Percentiles rank a stretch among this genome's conserved stretches.
phyloP scores from a whole-genome alignment of 75 land plant genomes.

The Cunninghamia lanceolata region DNA sequence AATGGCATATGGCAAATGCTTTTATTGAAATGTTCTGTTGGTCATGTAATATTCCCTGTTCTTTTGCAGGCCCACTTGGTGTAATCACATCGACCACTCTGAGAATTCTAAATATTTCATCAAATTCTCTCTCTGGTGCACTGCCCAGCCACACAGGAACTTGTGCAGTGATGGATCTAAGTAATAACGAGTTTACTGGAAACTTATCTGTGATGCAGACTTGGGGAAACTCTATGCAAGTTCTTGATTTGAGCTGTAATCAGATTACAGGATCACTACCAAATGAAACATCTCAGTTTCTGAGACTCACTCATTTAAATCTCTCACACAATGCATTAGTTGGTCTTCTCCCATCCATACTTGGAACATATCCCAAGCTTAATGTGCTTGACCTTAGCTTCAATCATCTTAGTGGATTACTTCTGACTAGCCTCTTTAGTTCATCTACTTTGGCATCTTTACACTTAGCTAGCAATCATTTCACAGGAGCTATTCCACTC shows the following conservation, averaged over 20 bases:
- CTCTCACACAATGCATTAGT: constrained; percentile 60
- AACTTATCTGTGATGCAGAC: constrained; percentile 53
- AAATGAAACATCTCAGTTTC: constrained; percentile 50
- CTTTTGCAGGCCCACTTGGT: constrained; percentile 46
- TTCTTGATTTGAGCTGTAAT: constrained; percentile 83
- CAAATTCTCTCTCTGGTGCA: constrained; percentile 72
- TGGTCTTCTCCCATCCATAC: constrained; percentile 52
- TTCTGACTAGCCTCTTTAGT: constrained; percentile 45
- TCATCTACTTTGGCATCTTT: constrained; percentile 60
- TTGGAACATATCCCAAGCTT: constrained; percentile 56
- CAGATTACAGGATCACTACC: constrained; percentile 67
- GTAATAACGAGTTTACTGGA: constrained; percentile 70
- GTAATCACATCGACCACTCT: constrained; percentile 71
- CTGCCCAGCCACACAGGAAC: constrained; percentile 69
- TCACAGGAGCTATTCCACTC: constrained; percentile 48
- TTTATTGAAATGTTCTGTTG: not conserved
- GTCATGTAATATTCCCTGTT: not conserved
- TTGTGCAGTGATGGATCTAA: constrained; percentile 77
- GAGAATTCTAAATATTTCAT: constrained; percentile 68
- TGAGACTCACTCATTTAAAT: constrained; percentile 61
- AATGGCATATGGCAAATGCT: not conserved
- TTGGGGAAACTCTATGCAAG: constrained; percentile 70
- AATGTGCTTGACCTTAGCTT: constrained; percentile 67
- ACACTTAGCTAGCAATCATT: constrained; percentile 55
- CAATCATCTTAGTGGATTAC: constrained; percentile 64